Evolutionary conservation across 345 rosid species (phyloP).

Genomic region (Pelargonium nanum): DNA sequence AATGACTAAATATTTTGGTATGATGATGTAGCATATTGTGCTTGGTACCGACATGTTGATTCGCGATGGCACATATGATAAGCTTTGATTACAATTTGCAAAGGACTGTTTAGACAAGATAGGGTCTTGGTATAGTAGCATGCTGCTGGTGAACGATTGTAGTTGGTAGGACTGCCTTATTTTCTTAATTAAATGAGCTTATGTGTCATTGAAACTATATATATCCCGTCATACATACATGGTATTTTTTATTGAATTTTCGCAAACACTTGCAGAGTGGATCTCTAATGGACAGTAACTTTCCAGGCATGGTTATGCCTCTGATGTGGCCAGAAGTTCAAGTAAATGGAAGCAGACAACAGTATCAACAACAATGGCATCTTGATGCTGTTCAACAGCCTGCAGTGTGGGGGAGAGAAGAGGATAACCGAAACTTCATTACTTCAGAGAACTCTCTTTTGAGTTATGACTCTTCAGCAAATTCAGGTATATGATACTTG

Average conservation of each 20-base stretch:
- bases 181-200: too few relatives aligned
- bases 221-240: too few relatives aligned
- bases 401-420: slow-evolving; percentile 66
- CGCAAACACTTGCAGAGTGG: slow-evolving; percentile 42
- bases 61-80: too few relatives aligned
- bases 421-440: slow-evolving; percentile 35
- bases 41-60: too few relatives aligned
- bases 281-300: slow-evolving; percentile 53
- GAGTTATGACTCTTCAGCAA: slow-evolving; percentile 54
- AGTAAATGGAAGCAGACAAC: slow-evolving; percentile 46
- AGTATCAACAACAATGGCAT: slow-evolving; percentile 59
- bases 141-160: too few relatives aligned
- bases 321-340: slow-evolving; percentile 55
- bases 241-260: background rate
- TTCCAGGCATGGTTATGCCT: slow-evolving; percentile 49
- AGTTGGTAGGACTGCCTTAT: too few relatives aligned
- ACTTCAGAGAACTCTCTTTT: slow-evolving; percentile 49
- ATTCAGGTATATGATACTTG: slow-evolving; percentile 77
- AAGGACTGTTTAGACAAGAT: too few relatives aligned
- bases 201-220: too few relatives aligned
- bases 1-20: too few relatives aligned
- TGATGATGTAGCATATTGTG: too few relatives aligned
- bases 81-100: too few relatives aligned
- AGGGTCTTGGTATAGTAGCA: too few relatives aligned
- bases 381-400: slow-evolving; percentile 48